Conservation (phyloP, 805 yeast species). For the Candida pini region DNA sequence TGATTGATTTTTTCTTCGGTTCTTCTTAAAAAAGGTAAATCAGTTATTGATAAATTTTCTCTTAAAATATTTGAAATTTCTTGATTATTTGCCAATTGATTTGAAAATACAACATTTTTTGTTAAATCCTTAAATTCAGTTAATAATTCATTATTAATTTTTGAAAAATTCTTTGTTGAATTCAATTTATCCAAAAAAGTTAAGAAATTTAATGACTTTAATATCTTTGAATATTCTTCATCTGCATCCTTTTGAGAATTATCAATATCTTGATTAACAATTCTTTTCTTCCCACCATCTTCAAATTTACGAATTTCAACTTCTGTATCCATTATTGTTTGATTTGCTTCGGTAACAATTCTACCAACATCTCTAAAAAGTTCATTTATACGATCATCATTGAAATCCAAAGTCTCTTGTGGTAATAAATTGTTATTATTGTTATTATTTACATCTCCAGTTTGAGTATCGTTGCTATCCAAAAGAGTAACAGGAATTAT, state of each 20-base stretch:
- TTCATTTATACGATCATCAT: conserved; percentile 13
- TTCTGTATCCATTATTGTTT: conserved; percentile 23
- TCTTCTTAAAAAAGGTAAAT: conserved; percentile 15
- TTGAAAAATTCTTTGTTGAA: conserved; percentile 18
- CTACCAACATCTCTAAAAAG: conserved; percentile 24
- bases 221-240: conserved; percentile 23
- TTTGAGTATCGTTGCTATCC: not conserved
- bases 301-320: conserved; percentile 21
- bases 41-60: conserved; percentile 14
- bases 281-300: conserved; percentile 10
- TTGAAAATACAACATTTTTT: conserved; percentile 18
- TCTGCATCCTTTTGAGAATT: conserved; percentile 8
- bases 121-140: conserved; percentile 21
- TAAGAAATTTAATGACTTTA: conserved; percentile 22
- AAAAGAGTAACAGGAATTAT: not conserved
- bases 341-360: conserved; percentile 22
- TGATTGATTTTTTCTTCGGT: conserved; percentile 20
- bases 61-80: conserved; percentile 27
- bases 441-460: not conserved
- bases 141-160: conserved; percentile 17
- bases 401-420: no score
- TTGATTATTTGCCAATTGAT: conserved; percentile 21
- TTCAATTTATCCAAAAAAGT: conserved; percentile 24
- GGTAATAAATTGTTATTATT: not conserved
- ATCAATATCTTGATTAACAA: conserved; percentile 3